Evolutionary conservation across 1,284 basidiomycete genomes (phyloP), one percentile per base, ranked within the genome.

Genomic region (Ceratobasidium sp.): DNA sequence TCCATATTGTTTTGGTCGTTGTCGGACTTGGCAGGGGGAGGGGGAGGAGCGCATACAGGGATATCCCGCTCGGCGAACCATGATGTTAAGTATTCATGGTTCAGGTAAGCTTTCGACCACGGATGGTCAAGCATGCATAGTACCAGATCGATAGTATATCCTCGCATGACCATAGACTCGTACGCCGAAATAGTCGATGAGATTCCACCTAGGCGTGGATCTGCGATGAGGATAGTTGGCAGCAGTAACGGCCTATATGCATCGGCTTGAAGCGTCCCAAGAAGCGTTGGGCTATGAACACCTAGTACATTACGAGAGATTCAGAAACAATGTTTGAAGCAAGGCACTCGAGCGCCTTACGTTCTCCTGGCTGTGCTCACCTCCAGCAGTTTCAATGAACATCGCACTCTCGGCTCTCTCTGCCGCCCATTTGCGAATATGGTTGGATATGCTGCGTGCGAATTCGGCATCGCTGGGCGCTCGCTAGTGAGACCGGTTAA

Each of bases 321-420:
- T 36, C 42, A 53, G 30, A 53, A 29, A 30, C 57, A 60, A n/a
- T 7, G 19, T 50, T 33, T 33, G 25, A 21, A 16, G 59, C 8
- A 7, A 50, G 36, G 27, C 23, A 25, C n/a, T 44, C 23, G 30
- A 19, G 11, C 14, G 56, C 29, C 52, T 25, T n/a, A 23, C 44
- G 36, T 36, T 6, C 44, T 58, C 46, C 16, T 25, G 23, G 53
- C 41, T 39, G 70, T 36, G 73, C 85, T 82, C 77, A 93, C 93
- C 93, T 82, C 95, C 95, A 7, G 95, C 95, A 4, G 96, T 96
- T 79, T 99, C 96, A 52, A 98, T 80, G 75, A 90, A 98, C 80
- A 95, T 85, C 74, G 88, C 85, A 2, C 56, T 29, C 21, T 29
- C 9, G 44, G 39, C 49, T 16, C 41, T 27, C 13, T 69, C 59